phyloP scores from a whole-genome alignment of 2,329 filamentous ascomycete species.

The Phialophora chinensis region DNA sequence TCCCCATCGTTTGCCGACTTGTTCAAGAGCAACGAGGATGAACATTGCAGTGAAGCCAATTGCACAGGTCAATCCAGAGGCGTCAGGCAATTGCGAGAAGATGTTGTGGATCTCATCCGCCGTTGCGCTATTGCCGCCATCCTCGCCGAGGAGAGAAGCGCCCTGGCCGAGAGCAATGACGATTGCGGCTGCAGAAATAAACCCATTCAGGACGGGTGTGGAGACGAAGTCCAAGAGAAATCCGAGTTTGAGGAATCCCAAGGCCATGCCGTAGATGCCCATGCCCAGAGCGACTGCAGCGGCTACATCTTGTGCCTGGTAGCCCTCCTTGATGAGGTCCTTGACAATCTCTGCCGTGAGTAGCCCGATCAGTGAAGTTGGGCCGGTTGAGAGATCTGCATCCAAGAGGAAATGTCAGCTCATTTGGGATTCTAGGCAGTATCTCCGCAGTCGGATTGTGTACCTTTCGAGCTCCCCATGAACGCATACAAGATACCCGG shows the following conservation, averaged over 20 bases:
- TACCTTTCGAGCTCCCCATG: conserved; percentile 68
- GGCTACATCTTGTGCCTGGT: conserved; percentile 62
- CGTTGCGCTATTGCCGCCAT: conserved; percentile 57
- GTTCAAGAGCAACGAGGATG: conserved; percentile 62
- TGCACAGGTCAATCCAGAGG: conserved; percentile 63
- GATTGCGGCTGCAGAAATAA: conserved; percentile 70
- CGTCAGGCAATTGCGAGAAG: conserved; percentile 62
- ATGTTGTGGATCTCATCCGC: conserved; percentile 65
- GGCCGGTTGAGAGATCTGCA: conserved; percentile 64
- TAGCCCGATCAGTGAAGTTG: conserved; percentile 68
- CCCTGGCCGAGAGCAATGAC: conserved; percentile 70
- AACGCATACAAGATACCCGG: conserved; percentile 64
- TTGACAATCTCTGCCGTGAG: conserved; percentile 66
- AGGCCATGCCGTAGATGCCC: conserved; percentile 64
- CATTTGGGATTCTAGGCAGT: background rate
- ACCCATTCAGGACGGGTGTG: conserved; percentile 67
- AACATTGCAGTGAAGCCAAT: conserved; percentile 65
- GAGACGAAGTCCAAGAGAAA: conserved; percentile 72
- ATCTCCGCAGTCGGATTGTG: conserved; percentile 17
- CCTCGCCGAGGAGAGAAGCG: conserved; percentile 63
- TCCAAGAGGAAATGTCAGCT: conserved; percentile 16
- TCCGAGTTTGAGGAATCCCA: conserved; percentile 68
- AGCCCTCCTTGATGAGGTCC: conserved; percentile 58
- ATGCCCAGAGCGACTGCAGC: conserved; percentile 68
- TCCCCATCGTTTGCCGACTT: conserved; percentile 65